These are phyloP conservation scores for Begonia fuchsioides DNA, from an alignment of 306 rosid genomes.

Conservation along the genomic window DNA sequence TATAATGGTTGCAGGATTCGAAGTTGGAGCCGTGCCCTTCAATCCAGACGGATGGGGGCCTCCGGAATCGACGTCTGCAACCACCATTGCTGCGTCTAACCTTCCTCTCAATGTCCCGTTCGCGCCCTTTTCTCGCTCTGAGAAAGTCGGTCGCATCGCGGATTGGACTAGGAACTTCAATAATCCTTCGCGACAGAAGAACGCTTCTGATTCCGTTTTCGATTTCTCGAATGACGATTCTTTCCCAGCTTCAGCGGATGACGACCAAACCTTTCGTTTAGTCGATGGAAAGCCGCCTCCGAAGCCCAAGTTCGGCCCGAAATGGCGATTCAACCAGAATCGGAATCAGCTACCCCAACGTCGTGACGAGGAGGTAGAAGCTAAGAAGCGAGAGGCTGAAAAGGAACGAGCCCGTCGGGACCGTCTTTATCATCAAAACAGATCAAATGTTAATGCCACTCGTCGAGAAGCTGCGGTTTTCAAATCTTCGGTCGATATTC, in stretches of 20 bases:
- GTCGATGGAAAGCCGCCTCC: conserved; percentile 88
- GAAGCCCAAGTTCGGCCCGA: conserved; percentile 72
- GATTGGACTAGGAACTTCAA: conserved; percentile 80
- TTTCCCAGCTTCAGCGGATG: conserved; percentile 44
- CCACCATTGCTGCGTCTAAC: conserved; percentile 15
- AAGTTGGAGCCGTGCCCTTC: conserved; percentile 62
- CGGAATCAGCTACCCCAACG: conserved; percentile 72
- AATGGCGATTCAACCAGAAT: conserved; percentile 74
- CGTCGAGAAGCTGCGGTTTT: conserved; percentile 85
- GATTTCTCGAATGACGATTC: conserved; percentile 81
- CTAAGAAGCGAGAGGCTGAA: conserved; percentile 71
- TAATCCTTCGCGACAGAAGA: conserved; percentile 45
- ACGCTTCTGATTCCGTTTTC: conserved; percentile 64
- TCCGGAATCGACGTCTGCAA: conserved; percentile 26
- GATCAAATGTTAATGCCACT: conserved; percentile 39
- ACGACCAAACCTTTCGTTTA: conserved; percentile 60
- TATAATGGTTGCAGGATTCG: conserved; percentile 26
- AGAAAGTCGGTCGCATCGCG: conserved; percentile 76
- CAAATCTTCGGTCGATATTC: conserved; percentile 81
- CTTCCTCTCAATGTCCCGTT: conserved; percentile 72
- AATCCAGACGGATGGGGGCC: conserved; percentile 95
- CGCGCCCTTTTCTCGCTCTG: conserved; percentile 87
- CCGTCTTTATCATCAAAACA: conserved; percentile 56
- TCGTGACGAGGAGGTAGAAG: conserved; percentile 86
- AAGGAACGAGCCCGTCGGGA: conserved; percentile 87